These are phyloP conservation scores for Nannochloropsis oceanica DNA, from an alignment of 108 stramenopile species.

Conservation along the genomic window DNA sequence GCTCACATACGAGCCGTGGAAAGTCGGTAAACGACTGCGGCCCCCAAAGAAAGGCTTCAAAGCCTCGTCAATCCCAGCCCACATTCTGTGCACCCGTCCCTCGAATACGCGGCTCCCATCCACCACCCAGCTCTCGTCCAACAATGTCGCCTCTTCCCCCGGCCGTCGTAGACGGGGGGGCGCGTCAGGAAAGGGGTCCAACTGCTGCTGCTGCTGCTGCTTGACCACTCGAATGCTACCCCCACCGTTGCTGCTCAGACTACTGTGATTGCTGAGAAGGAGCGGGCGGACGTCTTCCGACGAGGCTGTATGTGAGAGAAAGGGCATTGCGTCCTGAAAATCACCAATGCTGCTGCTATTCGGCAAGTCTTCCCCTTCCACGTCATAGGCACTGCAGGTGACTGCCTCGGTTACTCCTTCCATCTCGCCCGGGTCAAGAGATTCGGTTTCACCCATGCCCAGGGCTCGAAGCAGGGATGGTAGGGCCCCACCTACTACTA, in stretches of 20 bases:
- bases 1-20: not conserved
- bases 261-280: not conserved
- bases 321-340: not conserved
- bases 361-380: not conserved
- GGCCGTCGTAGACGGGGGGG: not conserved
- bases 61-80: not conserved
- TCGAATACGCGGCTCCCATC: not conserved
- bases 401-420: not conserved
- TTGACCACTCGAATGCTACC: not conserved
- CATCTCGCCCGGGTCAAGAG: not conserved
- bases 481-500: constrained; percentile 10
- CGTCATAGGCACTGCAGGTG: not conserved
- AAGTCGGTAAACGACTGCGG: not conserved
- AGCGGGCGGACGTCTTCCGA: not conserved
- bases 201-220: not conserved
- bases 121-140: too few relatives aligned
- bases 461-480: not conserved
- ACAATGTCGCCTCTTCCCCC: not conserved
- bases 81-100: not conserved
- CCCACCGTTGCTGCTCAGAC: not conserved
- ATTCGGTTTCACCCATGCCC: not conserved
- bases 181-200: not conserved
- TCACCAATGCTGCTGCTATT: not conserved
- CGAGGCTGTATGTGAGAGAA: not conserved
- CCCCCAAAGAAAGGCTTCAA: not conserved